These are phyloP conservation scores for Isatis lusitanica DNA, from an alignment of 441 rosid genomes.

Conservation along the genomic window DNA sequence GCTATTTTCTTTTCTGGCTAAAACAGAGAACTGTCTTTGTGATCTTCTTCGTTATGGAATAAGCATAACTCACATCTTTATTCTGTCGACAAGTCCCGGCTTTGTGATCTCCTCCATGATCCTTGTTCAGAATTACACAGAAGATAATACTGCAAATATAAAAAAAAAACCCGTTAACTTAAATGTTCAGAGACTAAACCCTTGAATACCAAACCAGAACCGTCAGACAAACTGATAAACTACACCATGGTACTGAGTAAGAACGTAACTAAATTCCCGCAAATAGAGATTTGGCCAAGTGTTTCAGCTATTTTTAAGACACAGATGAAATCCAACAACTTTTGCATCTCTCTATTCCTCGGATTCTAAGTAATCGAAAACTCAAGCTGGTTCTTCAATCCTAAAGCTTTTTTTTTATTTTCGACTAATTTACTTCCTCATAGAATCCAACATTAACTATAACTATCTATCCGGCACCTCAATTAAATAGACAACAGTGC, in stretches of 20 bases:
- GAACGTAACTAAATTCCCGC: background rate
- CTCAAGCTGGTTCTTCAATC: no score
- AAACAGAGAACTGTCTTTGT: background rate
- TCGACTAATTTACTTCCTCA: background rate
- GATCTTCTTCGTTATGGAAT: background rate
- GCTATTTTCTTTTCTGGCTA: background rate
- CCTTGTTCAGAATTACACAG: background rate
- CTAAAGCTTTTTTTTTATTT: no score
- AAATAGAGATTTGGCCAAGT: background rate
- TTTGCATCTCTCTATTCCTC: no score
- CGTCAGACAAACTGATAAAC: background rate
- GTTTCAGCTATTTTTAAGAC: no score
- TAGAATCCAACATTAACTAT: background rate
- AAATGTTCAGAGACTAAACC: background rate
- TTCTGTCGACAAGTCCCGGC: conserved; percentile 10
- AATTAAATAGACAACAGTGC: background rate
- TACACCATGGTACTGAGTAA: background rate
- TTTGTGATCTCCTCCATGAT: conserved; percentile 29
- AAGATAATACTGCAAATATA: conserved; percentile 11
- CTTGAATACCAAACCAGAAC: background rate
- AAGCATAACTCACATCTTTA: conserved; percentile 30
- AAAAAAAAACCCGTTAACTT: background rate
- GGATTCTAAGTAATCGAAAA: no score
- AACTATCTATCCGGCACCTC: background rate
- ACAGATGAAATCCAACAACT: no score